Evolutionary conservation across 2,329 filamentous ascomycete species (phyloP), one percentile per base, ranked within the genome.

Genomic region (Dissoconium aciculare): DNA sequence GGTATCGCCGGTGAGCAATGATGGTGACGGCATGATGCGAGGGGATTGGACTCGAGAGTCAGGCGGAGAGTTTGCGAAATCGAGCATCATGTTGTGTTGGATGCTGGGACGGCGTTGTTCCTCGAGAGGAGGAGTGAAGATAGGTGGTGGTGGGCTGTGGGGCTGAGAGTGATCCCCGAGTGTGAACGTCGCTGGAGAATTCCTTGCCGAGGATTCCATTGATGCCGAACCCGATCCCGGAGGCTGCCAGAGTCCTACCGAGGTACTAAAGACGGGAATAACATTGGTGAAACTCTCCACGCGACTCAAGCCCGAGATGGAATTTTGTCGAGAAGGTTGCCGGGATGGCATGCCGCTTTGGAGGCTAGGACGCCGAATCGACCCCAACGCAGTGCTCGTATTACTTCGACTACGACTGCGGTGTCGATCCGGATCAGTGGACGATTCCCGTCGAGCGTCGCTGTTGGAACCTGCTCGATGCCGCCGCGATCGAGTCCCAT

Each of bases 11-110:
- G n/a, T n/a, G n/a, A n/a, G n/a, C n/a, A n/a, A n/a, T n/a, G n/a
- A n/a, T n/a, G n/a, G n/a, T 4, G 35, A 9, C 9, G 15, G 6
- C 17, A 35, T 28, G 12, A 33, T 23, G 19, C n/a, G 19, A 8
- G 39, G 15, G 5, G 27, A 24, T 11, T 15, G 24, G 1, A 41
- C 40, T 6, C 38, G 32, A 5, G 28, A 43, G n/a, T 41, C 44
- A 11, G 49, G 40, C n/a, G 43, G 45, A 9, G 50, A 44, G 19
- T 46, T 45, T 38, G 39, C 37, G 37, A 55, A 55, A 26, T 53
- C 52, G 12, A 53, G 41, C 5, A 54, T 43, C 41, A 54, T 45
- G 27, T 58, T 53, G 19, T 23, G 19, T 23, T 31, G 15, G 16
- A 31, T 31, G 19, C 19, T 23, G 8, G 19, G 6, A 5, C 13